Evolutionary conservation across 2,329 filamentous ascomycete genomes (phyloP).

Genomic region (Neofusicoccum umdonicola): DNA sequence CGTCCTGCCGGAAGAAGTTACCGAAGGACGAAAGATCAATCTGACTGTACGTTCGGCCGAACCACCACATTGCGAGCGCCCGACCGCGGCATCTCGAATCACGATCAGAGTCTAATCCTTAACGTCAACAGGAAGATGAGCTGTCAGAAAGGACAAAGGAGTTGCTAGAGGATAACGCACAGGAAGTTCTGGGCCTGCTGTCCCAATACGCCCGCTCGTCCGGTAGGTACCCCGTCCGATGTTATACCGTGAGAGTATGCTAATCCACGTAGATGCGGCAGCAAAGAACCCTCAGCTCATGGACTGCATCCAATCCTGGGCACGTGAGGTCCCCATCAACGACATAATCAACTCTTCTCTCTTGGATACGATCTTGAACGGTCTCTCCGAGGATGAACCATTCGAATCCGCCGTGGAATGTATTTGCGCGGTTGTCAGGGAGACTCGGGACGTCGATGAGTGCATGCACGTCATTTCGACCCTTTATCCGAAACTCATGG

Average conservation of each 20-base stretch:
- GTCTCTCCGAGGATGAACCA: constrained; percentile 70
- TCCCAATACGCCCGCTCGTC: constrained; percentile 91
- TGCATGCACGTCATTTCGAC: constrained; percentile 76
- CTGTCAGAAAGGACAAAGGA: constrained; percentile 81
- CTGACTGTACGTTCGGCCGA: constrained; percentile 85
- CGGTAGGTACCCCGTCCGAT: constrained; percentile 54
- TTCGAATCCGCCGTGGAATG: constrained; percentile 90
- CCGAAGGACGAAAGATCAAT: constrained; percentile 98
- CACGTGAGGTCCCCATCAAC: constrained; percentile 82
- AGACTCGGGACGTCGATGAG: constrained; percentile 92
- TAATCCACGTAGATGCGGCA: constrained; percentile 60
- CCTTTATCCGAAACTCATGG: constrained; percentile 77
- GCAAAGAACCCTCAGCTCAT: constrained; percentile 85
- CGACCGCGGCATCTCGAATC: constrained; percentile 33
- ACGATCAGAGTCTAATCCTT: constrained; percentile 41
- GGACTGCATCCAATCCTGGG: constrained; percentile 95
- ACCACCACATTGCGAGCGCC: constrained; percentile 40
- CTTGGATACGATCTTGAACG: constrained; percentile 75
- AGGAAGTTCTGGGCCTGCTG: constrained; percentile 81
- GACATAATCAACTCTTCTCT: constrained; percentile 84
- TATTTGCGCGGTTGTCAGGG: constrained; percentile 83
- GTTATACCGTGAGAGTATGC: not conserved
- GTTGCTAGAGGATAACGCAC: constrained; percentile 84
- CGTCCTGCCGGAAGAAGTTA: constrained; percentile 97
- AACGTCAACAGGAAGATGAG: constrained; percentile 80